Percentiles rank a stretch among this genome's conserved stretches.
These are phyloP conservation scores for Saccharomycopsis sp. DNA, from an alignment of 805 yeast genomes.

Conservation along the genomic window DNA sequence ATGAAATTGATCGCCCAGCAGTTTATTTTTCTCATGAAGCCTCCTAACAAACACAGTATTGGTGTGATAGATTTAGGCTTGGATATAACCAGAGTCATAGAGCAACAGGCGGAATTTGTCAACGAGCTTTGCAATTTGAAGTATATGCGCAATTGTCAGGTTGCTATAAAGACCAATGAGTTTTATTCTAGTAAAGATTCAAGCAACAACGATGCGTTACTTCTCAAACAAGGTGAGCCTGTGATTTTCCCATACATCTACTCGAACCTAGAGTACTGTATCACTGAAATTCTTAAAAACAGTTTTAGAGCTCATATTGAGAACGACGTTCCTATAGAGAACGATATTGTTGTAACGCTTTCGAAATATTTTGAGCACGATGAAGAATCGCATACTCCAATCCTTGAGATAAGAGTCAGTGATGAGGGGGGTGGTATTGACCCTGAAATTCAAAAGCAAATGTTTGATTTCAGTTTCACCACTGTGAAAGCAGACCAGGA, in stretches of 20 bases:
- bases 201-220: conserved; percentile 7
- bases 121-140: conserved; percentile 78
- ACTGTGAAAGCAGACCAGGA: conserved; percentile 72
- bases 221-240: conserved; percentile 8
- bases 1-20: conserved; percentile 85
- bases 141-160: conserved; percentile 66
- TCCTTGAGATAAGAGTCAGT: conserved; percentile 68
- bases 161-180: conserved; percentile 41
- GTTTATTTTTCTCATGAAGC: conserved; percentile 58
- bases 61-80: conserved; percentile 66
- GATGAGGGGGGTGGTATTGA: conserved; percentile 90
- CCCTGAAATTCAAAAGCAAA: conserved; percentile 53
- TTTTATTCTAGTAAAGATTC: conserved; percentile 12
- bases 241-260: conserved; percentile 77
- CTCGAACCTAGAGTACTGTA: conserved; percentile 78
- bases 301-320: conserved; percentile 86
- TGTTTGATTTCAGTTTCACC: conserved; percentile 83
- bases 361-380: conserved; percentile 12
- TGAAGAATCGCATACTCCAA: conserved; percentile 30
- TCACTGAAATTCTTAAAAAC: conserved; percentile 82
- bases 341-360: conserved; percentile 24
- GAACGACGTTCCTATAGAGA: conserved; percentile 29
- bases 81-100: conserved; percentile 56
- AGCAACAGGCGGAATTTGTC: conserved; percentile 63
- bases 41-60: conserved; percentile 38